Conservation (phyloP, 441 rosid species). For the Biscutella laevigata region DNA sequence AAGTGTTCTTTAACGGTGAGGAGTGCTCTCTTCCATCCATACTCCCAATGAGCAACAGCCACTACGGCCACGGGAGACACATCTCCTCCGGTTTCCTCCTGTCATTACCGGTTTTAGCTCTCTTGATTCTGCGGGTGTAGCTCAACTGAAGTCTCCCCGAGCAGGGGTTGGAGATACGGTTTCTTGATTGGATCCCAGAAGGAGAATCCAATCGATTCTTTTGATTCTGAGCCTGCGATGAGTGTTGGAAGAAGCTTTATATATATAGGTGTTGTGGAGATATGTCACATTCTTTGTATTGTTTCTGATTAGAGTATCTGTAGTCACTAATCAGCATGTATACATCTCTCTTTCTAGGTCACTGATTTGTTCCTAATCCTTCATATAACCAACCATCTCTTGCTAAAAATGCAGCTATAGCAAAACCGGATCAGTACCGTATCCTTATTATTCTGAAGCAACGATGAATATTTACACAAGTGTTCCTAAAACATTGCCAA, state of each 20-base stretch:
- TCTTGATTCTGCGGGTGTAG: conserved; percentile 36
- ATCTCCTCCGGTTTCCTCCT: conserved; percentile 19
- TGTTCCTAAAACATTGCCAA: conserved; percentile 8
- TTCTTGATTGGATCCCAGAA: too few relatives aligned
- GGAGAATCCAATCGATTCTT: conserved; percentile 18
- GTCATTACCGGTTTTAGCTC: conserved; percentile 27
- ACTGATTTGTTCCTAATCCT: conserved; percentile 1
- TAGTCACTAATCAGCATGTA: neutral
- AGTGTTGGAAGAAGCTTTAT: conserved; percentile 14
- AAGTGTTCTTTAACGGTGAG: conserved; percentile 92
- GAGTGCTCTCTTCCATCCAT: conserved; percentile 72
- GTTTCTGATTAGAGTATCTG: conserved; percentile 7
- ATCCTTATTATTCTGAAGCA: conserved; percentile 14
- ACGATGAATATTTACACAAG: conserved; percentile 19
- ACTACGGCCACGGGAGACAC: conserved; percentile 26
- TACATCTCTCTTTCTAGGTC: neutral
- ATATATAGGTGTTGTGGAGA: conserved; percentile 22
- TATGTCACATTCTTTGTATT: conserved; percentile 18
- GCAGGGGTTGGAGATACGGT: conserved; percentile 9
- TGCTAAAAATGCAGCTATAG: neutral
- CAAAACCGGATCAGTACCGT: neutral
- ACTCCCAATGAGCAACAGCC: conserved; percentile 43
- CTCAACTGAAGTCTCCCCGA: neutral
- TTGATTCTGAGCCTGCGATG: conserved; percentile 21
- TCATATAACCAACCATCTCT: neutral